Evolutionary conservation across 495 filamentous ascomycete genomes (phyloP).

Genomic region (Clohesyomyces aquaticus): DNA sequence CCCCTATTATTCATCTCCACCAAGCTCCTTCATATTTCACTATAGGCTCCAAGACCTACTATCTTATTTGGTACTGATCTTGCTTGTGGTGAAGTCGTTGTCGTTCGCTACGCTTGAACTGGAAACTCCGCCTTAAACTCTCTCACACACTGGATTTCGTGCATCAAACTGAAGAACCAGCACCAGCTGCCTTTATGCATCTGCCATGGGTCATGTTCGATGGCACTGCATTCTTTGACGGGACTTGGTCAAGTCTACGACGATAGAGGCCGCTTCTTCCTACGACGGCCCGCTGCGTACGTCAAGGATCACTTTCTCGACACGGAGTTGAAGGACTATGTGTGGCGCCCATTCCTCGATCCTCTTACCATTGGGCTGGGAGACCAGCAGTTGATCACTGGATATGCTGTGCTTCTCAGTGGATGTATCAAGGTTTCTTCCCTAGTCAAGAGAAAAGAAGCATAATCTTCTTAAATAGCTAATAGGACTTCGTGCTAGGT

Average conservation of each 20-base stretch:
- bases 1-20: too few species aligned
- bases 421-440: constrained; percentile 25
- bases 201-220: constrained; percentile 28
- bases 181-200: too few species aligned
- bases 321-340: constrained; percentile 33
- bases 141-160: too few species aligned
- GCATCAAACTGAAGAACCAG: too few species aligned
- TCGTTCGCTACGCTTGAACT: too few species aligned
- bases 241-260: constrained; percentile 24
- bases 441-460: not conserved
- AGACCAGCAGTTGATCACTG: constrained; percentile 28
- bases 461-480: not conserved
- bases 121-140: too few species aligned
- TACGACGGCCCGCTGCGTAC: constrained; percentile 14
- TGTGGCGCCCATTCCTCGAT: constrained; percentile 27
- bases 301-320: constrained; percentile 14
- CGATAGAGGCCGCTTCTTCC: constrained; percentile 11
- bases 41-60: too few species aligned
- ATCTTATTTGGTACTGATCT: too few species aligned
- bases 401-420: constrained; percentile 27
- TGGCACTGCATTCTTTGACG: constrained; percentile 3
- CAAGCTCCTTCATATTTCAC: too few species aligned
- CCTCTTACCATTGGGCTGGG: constrained; percentile 27
- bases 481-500: constrained; percentile 5
- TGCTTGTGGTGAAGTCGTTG: too few species aligned